phyloP scores from a whole-genome alignment of 1,139 yeast species.

The Spathaspora sp. region DNA sequence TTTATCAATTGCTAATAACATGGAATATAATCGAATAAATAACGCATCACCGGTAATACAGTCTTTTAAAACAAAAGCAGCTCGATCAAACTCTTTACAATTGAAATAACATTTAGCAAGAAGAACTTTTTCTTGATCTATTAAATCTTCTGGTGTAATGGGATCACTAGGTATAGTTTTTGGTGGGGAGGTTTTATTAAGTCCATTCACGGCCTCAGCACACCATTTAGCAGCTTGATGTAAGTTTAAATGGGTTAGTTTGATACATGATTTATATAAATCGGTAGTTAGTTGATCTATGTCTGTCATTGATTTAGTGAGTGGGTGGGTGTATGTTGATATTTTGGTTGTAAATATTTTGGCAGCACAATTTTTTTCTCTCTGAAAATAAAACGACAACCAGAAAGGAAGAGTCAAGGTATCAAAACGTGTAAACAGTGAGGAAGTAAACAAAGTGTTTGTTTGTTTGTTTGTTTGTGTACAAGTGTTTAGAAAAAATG shows the following conservation, averaged over 20 bases:
- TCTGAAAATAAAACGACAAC: background rate
- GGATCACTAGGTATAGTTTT: slow-evolving; percentile 5
- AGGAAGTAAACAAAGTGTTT: no score
- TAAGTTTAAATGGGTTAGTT: slow-evolving; percentile 46
- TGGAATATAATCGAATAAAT: slow-evolving; percentile 69
- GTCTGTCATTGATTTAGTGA: no score
- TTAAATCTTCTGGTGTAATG: slow-evolving; percentile 27
- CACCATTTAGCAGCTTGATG: slow-evolving; percentile 79
- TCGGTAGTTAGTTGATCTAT: slow-evolving; percentile 19
- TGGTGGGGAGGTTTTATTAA: slow-evolving; percentile 15
- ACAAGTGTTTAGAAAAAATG: background rate
- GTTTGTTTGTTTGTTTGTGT: no score
- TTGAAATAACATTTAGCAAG: slow-evolving; percentile 77
- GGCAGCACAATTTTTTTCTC: background rate
- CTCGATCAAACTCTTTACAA: slow-evolving; percentile 83
- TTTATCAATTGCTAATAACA: slow-evolving; percentile 72
- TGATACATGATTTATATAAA: slow-evolving; percentile 25
- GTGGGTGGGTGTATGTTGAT: background rate
- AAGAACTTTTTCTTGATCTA: slow-evolving; percentile 35
- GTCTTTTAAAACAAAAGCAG: slow-evolving; percentile 56
- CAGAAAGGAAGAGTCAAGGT: background rate
- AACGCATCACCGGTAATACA: slow-evolving; percentile 55
- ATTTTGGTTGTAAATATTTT: background rate
- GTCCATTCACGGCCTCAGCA: slow-evolving; percentile 69
- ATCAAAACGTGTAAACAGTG: background rate